A percentile compares a stretch with the other conserved stretches of the same genome.
These are phyloP conservation scores for Exophiala sp. DNA, from an alignment of 2,329 filamentous ascomycete species.

Conservation along the genomic window DNA sequence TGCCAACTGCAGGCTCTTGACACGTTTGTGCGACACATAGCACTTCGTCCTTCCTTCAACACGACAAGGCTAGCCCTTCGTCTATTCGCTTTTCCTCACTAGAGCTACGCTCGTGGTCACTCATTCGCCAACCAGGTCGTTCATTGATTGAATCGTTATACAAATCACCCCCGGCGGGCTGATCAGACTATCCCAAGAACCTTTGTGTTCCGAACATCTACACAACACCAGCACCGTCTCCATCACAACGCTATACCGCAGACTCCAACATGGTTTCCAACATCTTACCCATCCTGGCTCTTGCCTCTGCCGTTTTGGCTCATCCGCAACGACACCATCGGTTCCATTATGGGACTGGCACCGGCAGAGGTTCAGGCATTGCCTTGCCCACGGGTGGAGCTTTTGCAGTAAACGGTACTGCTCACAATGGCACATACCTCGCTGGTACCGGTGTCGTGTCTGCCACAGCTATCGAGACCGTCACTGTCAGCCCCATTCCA, in stretches of 20 bases:
- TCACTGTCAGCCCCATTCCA: slow-evolving; percentile 19
- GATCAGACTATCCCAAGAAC: slow-evolving; percentile 2
- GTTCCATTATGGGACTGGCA: slow-evolving; percentile 22
- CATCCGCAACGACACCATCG: slow-evolving; percentile 25
- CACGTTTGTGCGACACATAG: slow-evolving; percentile 31
- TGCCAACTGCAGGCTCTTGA: slow-evolving; percentile 26
- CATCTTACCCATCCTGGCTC: slow-evolving; percentile 22
- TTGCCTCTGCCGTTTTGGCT: slow-evolving; percentile 26
- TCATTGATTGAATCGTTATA: slow-evolving; percentile 19
- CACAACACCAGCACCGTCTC: slow-evolving; percentile 3
- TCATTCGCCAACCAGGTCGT: slow-evolving; percentile 24
- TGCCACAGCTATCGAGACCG: slow-evolving; percentile 16
- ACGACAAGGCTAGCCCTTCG: slow-evolving; percentile 28
- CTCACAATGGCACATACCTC: slow-evolving; percentile 16
- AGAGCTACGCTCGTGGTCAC: slow-evolving; percentile 29
- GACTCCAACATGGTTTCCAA: slow-evolving; percentile 28
- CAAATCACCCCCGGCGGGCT: slow-evolving; percentile 19
- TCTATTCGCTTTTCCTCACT: slow-evolving; percentile 18
- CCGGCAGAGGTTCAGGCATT: slow-evolving; percentile 10
- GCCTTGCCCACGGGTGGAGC: slow-evolving; percentile 16
- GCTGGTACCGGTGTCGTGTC: slow-evolving; percentile 16
- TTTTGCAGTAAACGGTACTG: slow-evolving; percentile 20
- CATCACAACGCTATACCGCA: slow-evolving; percentile 8
- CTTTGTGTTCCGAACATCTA: slow-evolving; percentile 3
- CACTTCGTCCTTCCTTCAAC: slow-evolving; percentile 27